These are phyloP conservation scores for Nannochloropsis gaditana DNA, from an alignment of 108 stramenopile genomes.

Conservation along the genomic window DNA sequence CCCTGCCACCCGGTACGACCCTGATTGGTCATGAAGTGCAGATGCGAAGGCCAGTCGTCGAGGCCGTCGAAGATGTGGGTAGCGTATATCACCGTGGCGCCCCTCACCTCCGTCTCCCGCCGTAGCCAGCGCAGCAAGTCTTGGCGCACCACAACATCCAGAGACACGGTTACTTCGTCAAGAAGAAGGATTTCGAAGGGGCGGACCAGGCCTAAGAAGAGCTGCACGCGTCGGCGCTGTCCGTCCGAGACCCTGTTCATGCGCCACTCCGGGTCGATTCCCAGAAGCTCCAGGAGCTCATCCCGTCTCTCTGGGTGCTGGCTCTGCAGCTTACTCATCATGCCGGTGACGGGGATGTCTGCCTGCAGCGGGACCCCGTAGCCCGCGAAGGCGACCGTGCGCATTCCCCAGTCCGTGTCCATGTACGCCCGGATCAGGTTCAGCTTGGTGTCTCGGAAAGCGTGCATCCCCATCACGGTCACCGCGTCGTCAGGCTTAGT, in stretches of 20 bases:
- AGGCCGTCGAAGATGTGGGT: slow-evolving; percentile 97
- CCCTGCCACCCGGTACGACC: slow-evolving; percentile 57
- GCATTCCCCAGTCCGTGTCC: slow-evolving; percentile 93
- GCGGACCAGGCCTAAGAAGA: slow-evolving; percentile 84
- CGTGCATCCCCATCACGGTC: slow-evolving; percentile 73
- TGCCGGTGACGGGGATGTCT: slow-evolving; percentile 80
- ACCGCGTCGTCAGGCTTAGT: slow-evolving; percentile 64
- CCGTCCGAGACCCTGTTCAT: slow-evolving; percentile 85
- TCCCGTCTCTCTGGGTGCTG: slow-evolving; percentile 90
- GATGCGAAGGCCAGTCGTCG: slow-evolving; percentile 70
- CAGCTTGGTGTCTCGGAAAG: slow-evolving; percentile 84
- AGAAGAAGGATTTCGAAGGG: slow-evolving; percentile 89
- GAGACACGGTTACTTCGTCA: slow-evolving; percentile 91
- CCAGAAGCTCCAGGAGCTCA: slow-evolving; percentile 82
- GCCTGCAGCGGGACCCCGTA: slow-evolving; percentile 63
- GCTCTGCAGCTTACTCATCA: slow-evolving; percentile 92
- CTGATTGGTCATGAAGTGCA: slow-evolving; percentile 54
- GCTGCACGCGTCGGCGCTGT: slow-evolving; percentile 90
- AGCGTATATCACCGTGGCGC: slow-evolving; percentile 92
- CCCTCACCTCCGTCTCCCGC: slow-evolving; percentile 73
- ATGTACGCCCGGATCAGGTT: slow-evolving; percentile 88
- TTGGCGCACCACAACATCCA: slow-evolving; percentile 90
- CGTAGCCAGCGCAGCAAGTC: slow-evolving; percentile 86
- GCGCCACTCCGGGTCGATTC: slow-evolving; percentile 90
- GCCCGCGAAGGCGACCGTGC: slow-evolving; percentile 89